A percentile compares a stretch with the other conserved stretches of the same genome.
Evolutionary conservation across 2,329 filamentous ascomycete species (phyloP).

Genomic region (Falciphora oryzae): DNA sequence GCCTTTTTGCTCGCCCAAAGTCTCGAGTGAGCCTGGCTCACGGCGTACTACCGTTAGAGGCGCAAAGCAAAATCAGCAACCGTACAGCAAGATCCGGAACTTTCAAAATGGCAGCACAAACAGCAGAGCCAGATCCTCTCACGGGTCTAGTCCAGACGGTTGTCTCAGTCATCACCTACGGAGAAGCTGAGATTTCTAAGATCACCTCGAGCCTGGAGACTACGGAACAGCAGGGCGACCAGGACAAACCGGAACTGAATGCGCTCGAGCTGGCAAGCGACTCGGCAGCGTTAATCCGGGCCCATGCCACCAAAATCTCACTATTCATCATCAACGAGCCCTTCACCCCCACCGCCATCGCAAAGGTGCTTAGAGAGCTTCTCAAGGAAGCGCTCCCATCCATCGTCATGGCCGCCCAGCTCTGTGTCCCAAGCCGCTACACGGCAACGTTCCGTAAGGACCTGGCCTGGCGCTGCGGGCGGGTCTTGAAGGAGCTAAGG

Average conservation of each 20-base stretch:
- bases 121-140: constrained; percentile 24
- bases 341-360: constrained; percentile 73
- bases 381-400: constrained; percentile 67
- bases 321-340: constrained; percentile 82
- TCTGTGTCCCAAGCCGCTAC: constrained; percentile 56
- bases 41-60: not conserved
- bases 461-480: constrained; percentile 51
- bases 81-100: not conserved
- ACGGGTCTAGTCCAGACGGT: constrained; percentile 33
- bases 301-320: constrained; percentile 81
- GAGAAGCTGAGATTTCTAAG: constrained; percentile 35
- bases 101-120: not conserved
- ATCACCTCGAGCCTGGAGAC: constrained; percentile 27
- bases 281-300: constrained; percentile 66
- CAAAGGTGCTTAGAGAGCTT: constrained; percentile 66
- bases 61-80: not conserved
- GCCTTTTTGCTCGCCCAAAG: too few relatives aligned
- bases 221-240: constrained; percentile 14
- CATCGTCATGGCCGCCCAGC: constrained; percentile 63
- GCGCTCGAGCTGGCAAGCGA: constrained; percentile 66
- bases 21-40: not conserved
- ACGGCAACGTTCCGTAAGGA: constrained; percentile 60
- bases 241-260: constrained; percentile 31
- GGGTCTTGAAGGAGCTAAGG: constrained; percentile 57
- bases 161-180: constrained; percentile 32